Evolutionary conservation across 305 asterid species (phyloP), one percentile per base, ranked within the genome.

Genomic region (Nicotiana rustica): DNA sequence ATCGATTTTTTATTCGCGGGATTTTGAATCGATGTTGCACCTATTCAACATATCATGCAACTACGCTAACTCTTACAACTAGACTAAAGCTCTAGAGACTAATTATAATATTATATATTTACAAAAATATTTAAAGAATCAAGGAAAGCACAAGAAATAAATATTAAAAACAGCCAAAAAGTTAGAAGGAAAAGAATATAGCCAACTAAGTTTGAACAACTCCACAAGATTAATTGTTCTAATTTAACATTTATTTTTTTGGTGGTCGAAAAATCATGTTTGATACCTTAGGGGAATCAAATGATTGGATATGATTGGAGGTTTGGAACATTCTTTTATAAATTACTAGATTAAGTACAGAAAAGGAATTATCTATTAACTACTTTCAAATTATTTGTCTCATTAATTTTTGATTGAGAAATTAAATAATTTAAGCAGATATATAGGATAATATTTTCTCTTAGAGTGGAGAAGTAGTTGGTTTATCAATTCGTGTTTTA

Each of bases 261-360:
- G 10, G 10, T 41, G 47, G 47, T 41, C 47, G 79, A 10, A 47
- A 14, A 47, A 12, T 70, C 61, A 44, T 71, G 19, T 12, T 71
- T 71, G 38, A 47, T 71, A 21, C 13, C 12, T 47, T 47, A 6
- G 33, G 35, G 38, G 61, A 71, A 71, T 71, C 61, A 71, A 71
- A 71, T 71, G 79, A 71, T 47, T 71, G 79, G 61, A 10, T 47
- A 71, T 71, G 79, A 71, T 73, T 73, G 79, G 35, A 44, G 9
- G 79, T 7, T 73, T 73, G 79, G 79, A 73, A 73, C 79, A 49
- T 73, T 49, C 62, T 73, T 8, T 73, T 73, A 17, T 68, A 49
- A 73, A 21, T 73, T 49, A 73, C 79, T 73, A 25, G 49, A 13
- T 71, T 71, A 71, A 47, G 7, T 12, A 71, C 47, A 7, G 62